Base-by-base conservation (phyloP, 306 rosid genomes). In the Mimosa pudica region DNA sequence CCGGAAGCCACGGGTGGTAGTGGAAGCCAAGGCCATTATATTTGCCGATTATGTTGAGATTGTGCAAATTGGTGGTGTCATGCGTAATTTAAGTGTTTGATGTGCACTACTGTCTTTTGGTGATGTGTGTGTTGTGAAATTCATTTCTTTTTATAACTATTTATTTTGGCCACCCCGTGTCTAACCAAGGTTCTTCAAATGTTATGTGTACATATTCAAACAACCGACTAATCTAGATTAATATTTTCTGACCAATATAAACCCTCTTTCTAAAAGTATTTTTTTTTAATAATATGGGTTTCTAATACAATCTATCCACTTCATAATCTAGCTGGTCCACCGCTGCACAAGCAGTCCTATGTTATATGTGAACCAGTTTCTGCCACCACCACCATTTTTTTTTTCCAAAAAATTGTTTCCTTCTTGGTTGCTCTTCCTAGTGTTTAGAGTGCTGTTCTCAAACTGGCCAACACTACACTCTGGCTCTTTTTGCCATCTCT, bases 391-490 rank as follows among this genome's bases (percentile, higher is more conserved):
- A 24, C 30, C 30, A 24, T 24, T 24, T 38, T 38, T 38, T 38
- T 38, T 38, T 38, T n/a, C n/a, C 42, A 38, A 38, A 38, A 38
- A 38, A 38, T 38, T 38, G 42, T 38, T 38, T 38, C 4, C 42
- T 38, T 38, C 42, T 54, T 77, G 67, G 3, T 38, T 49, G 30
- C 18, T 75, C 58, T 42, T 70, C 44, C 71, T 77, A 33, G 60
- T 55, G n/a, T 55, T 47, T 54, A 41, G 64, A 71, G 6, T 69
- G 48, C 48, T 77, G 66, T 78, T 33, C 18, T 71, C 58, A 16
- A n/a, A 75, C 42, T 48, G 80, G 80, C 80, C 76, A 81, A 73
- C 76, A 73, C 70, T 5, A 20, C 72, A 18, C 71, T 45, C 74
- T 72, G 74, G 30, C 70, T 46, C 65, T 55, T 73, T 82, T 57